These are phyloP conservation scores for Fusarium miscanthi DNA, from an alignment of 2,329 filamentous ascomycete species.

Conservation along the genomic window DNA sequence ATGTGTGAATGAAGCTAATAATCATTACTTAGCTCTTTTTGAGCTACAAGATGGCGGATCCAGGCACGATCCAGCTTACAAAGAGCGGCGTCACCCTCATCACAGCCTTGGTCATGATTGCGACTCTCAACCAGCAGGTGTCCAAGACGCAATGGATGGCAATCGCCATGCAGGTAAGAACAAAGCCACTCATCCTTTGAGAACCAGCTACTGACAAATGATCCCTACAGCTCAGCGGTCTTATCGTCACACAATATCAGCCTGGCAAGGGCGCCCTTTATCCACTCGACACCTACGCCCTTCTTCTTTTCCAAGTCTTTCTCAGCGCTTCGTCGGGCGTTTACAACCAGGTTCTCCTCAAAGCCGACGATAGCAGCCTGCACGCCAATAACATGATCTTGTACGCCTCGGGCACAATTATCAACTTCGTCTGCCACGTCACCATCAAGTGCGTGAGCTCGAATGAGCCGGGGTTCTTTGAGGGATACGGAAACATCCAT, in stretches of 20 bases:
- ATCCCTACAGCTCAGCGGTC: not conserved
- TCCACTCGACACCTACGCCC: not conserved
- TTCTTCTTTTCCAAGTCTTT: not conserved
- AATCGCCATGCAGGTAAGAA: not conserved
- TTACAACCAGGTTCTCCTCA: not conserved
- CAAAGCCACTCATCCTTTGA: fast-evolving
- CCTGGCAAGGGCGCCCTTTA: not conserved
- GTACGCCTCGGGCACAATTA: not conserved
- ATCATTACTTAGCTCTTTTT: not conserved
- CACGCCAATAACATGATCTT: not conserved
- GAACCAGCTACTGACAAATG: fast-evolving
- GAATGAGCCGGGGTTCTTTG: not conserved
- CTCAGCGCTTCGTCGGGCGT: not conserved
- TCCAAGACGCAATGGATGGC: slow-evolving; percentile 2
- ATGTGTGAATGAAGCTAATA: not conserved
- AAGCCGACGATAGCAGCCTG: not conserved
- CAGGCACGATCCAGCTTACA: not conserved
- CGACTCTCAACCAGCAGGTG: not conserved
- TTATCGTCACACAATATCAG: not conserved
- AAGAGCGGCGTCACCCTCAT: not conserved
- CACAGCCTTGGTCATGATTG: not conserved
- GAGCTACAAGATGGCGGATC: not conserved
- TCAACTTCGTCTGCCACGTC: not conserved
- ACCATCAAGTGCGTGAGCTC: not conserved
- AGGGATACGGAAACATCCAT: not conserved